Percentiles rank a stretch among this genome's conserved stretches.
Evolutionary conservation across 805 yeast species (phyloP).

Genomic region (Ogataea haglerorum): DNA sequence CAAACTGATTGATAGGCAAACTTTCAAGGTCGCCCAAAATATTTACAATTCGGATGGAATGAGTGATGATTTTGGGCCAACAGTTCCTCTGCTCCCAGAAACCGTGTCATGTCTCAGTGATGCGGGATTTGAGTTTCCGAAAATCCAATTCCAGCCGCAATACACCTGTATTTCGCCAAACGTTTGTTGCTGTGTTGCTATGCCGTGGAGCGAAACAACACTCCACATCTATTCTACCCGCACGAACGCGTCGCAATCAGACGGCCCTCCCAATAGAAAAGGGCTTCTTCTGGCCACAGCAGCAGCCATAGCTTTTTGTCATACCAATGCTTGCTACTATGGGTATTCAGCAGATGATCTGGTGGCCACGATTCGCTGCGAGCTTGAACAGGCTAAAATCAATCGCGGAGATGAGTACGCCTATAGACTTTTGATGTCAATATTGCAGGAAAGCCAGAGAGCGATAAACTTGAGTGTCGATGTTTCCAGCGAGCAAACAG

Average conservation of each 20-base stretch:
- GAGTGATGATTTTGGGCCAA: background rate
- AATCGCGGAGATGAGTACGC: constrained; percentile 26
- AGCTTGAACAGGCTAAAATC: constrained; percentile 33
- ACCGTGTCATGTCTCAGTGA: constrained; percentile 45
- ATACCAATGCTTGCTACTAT: constrained; percentile 68
- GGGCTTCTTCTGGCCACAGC: constrained; percentile 43
- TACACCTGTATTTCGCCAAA: constrained; percentile 49
- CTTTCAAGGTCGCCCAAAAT: constrained; percentile 25
- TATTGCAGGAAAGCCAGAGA: constrained; percentile 67
- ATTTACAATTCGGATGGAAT: constrained; percentile 10
- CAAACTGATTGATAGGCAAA: constrained; percentile 42
- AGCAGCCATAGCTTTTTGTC: constrained; percentile 60
- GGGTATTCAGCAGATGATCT: constrained; percentile 69
- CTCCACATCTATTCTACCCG: constrained; percentile 24
- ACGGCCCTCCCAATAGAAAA: constrained; percentile 19
- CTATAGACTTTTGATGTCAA: constrained; percentile 36
- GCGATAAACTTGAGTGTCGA: constrained; percentile 72
- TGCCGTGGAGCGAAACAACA: constrained; percentile 25
- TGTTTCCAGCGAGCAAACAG: constrained; percentile 69
- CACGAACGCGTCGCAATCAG: constrained; percentile 16
- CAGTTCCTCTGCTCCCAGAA: constrained; percentile 27
- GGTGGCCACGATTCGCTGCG: constrained; percentile 50
- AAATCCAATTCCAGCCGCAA: constrained; percentile 32
- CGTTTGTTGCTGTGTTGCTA: constrained; percentile 38
- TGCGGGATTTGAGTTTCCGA: constrained; percentile 51